A percentile compares a stretch with the other conserved stretches of the same genome.
Conservation (phyloP, 1,284 basidiomycete species). For the Ceratobasidium sp. region DNA sequence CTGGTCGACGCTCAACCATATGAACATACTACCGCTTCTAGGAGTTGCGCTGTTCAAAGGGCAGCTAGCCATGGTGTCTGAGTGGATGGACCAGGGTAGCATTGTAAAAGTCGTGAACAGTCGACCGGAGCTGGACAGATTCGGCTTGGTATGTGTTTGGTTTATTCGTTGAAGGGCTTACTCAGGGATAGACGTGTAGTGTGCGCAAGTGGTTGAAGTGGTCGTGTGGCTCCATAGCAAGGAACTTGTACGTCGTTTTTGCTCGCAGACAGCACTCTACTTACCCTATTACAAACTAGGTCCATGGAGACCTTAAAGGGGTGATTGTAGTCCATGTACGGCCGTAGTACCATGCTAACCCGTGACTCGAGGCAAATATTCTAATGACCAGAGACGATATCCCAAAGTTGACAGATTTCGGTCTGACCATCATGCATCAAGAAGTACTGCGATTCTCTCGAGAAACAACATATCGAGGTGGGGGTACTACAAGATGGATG, state of each 20-base stretch:
- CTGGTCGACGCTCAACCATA: constrained; percentile 5
- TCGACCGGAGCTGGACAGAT: constrained; percentile 13
- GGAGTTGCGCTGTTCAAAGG: constrained; percentile 2
- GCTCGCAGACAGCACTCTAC: neutral
- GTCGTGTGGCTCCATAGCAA: constrained; percentile 6
- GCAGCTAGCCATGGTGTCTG: constrained; percentile 9
- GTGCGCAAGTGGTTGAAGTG: neutral
- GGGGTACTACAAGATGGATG: constrained; percentile 12
- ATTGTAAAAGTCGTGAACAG: neutral
- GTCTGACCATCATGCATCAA: neutral
- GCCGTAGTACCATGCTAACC: neutral
- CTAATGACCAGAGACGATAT: neutral
- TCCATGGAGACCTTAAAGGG: constrained; percentile 11
- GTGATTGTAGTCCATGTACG: neutral
- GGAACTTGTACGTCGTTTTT: neutral
- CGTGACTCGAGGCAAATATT: neutral
- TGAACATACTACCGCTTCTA: neutral
- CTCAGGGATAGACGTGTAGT: neutral
- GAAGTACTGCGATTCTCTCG: neutral
- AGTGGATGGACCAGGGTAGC: constrained; percentile 18
- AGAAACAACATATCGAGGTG: neutral
- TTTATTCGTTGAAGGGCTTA: neutral
- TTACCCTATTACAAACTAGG: neutral
- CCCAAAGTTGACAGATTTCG: constrained; percentile 20
- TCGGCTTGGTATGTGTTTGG: neutral